Evolutionary conservation across 192 early-diverging fungal species (phyloP), one percentile per base, ranked within the genome.

Genomic region (Coemansia sp.): DNA sequence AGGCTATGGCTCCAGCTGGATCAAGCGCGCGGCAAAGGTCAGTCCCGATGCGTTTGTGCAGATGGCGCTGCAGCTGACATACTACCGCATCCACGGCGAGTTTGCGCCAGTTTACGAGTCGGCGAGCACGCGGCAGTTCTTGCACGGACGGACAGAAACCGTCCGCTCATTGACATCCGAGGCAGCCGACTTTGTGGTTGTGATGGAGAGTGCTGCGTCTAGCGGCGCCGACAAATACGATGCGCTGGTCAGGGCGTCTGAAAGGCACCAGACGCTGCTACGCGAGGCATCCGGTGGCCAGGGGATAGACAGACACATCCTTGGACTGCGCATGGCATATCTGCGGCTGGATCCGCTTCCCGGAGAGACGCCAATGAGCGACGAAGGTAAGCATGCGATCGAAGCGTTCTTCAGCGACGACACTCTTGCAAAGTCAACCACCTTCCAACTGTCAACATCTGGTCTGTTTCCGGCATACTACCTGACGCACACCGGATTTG

Each of bases 141-240:
- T 87, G 50, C 89, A 89, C 59, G 95, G 95, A 19, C 85, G 95
- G 20, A 97, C 95, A 0, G 95, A 95, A 65, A 94, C 93, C 0
- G 90, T 87, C 52, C 84, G 95, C 19, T 89, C 92, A 10, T 76
- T 92, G 17, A 91, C 88, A n/a, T 52, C 73, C 0, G 93, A 90
- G 20, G 85, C 85, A 5, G 85, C 84, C 20, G 85, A 66, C 0
- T 94, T 95, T 82, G 83, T 92, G 23, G 70, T 84, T 48, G 74
- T 81, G 20, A 91, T 93, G 81, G 77, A 86, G 11, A 67, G 89
- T 36, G 17, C 75, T 3, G 69, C 75, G 15, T 71, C 71, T 17
- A 68, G 48, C 58, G 40, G 46, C 3, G 9, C 41, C 6, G 65
- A 74, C 41, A 76, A 67, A 40, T 82, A 91, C 50, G 76, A 81